Percentiles rank a stretch among this genome's conserved stretches.
Evolutionary conservation across 1,284 basidiomycete species (phyloP).

Genomic region (Leccinum subspadiceum): DNA sequence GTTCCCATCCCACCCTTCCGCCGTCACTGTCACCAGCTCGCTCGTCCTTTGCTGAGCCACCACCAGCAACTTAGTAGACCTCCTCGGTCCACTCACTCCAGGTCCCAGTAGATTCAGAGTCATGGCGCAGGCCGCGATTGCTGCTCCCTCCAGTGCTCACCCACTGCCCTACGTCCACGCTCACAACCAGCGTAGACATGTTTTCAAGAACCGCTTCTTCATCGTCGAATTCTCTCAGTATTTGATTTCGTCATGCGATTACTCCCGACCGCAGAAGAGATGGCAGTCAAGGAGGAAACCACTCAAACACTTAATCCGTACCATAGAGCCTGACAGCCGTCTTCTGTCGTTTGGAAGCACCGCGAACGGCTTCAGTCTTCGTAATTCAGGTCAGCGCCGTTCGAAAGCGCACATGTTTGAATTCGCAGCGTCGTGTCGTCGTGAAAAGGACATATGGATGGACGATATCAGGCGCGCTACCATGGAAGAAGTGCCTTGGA

Average conservation of each 20-base stretch:
- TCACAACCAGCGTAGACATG: conserved; percentile 36
- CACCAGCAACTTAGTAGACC: conserved; percentile 12
- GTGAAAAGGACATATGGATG: no score
- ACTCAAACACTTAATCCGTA: conserved; percentile 91
- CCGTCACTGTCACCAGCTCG: conserved; percentile 8
- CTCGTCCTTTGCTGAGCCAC: conserved; percentile 3
- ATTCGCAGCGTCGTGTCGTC: no score
- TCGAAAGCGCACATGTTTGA: no score
- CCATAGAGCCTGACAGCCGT: conserved; percentile 89
- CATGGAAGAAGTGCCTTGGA: no score
- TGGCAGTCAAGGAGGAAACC: conserved; percentile 92
- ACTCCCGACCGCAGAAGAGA: conserved; percentile 85
- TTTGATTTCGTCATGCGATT: conserved; percentile 89
- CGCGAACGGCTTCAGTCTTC: conserved; percentile 90
- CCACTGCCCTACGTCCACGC: conserved; percentile 28
- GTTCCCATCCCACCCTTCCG: conserved; percentile 16
- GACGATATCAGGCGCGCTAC: no score
- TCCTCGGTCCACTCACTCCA: conserved; percentile 1
- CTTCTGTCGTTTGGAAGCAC: conserved; percentile 94
- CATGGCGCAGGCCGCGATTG: conserved; percentile 32
- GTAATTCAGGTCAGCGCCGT: conserved; percentile 79
- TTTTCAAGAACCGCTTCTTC: conserved; percentile 58
- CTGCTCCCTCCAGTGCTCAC: conserved; percentile 18
- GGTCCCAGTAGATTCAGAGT: not conserved
- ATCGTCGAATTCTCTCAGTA: conserved; percentile 66